Percentiles rank a stretch among this genome's conserved stretches.
These are phyloP conservation scores for Stachybotrys elegans DNA, from an alignment of 2,329 filamentous ascomycete species.

Conservation along the genomic window DNA sequence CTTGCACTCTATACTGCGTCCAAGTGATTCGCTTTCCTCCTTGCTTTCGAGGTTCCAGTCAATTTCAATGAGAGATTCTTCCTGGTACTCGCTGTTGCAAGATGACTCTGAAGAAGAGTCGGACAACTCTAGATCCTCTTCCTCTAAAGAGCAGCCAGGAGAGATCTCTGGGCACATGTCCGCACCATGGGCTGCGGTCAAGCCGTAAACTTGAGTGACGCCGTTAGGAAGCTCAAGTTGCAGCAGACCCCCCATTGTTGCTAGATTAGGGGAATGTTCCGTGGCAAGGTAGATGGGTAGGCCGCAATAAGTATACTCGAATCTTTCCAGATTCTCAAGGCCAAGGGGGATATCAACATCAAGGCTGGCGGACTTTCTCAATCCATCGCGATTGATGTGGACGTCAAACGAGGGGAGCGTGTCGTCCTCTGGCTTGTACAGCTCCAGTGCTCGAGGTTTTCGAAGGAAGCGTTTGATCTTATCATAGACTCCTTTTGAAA, in stretches of 20 bases:
- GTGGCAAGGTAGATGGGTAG: neutral
- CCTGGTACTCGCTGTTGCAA: neutral
- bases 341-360: neutral
- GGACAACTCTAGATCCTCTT: neutral
- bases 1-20: neutral
- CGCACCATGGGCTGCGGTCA: neutral
- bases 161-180: too few species aligned
- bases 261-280: neutral
- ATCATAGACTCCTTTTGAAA: neutral
- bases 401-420: neutral
- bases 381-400: neutral
- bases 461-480: slow-evolving; percentile 4
- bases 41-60: neutral
- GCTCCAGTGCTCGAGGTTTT: neutral
- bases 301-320: neutral
- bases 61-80: neutral
- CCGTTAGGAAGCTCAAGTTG: neutral
- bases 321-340: neutral
- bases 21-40: neutral
- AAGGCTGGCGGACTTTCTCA: neutral
- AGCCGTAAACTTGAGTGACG: neutral
- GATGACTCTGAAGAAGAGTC: neutral
- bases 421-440: neutral
- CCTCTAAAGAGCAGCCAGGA: neutral
- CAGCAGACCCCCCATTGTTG: neutral